These are phyloP conservation scores for Fraxinus sp. DNA, from an alignment of 305 asterid genomes.

Conservation along the genomic window DNA sequence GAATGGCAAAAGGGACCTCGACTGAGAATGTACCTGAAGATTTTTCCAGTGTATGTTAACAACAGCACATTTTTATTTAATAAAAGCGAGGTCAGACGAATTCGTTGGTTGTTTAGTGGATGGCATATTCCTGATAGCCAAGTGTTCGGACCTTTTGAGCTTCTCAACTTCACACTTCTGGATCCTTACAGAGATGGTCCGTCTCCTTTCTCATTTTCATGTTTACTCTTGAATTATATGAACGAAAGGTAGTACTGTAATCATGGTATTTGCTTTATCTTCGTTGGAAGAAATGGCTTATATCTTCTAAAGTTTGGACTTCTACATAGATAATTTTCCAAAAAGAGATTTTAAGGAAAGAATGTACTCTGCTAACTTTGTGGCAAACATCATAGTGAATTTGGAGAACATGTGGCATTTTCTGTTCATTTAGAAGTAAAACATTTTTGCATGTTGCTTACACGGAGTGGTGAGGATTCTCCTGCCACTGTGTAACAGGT, in stretches of 20 bases:
- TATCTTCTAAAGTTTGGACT: neutral
- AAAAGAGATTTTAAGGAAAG: neutral
- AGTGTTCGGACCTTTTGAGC: constrained; percentile 90
- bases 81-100: constrained; percentile 60
- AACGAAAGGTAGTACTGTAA: neutral
- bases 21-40: constrained; percentile 66
- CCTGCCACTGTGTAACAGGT: neutral
- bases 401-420: neutral
- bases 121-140: constrained; percentile 72
- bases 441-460: neutral
- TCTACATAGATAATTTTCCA: neutral
- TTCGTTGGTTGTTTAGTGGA: constrained; percentile 63
- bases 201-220: constrained; percentile 27
- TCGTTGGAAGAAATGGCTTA: neutral
- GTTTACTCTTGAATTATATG: neutral
- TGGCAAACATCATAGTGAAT: neutral
- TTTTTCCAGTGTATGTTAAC: constrained; percentile 59
- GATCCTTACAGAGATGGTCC: constrained; percentile 59
- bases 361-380: neutral
- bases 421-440: neutral
- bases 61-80: constrained; percentile 40
- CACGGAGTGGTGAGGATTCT: neutral
- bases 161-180: constrained; percentile 79
- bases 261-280: neutral
- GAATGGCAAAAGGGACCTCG: constrained; percentile 90